Evolutionary conservation across 164 flowering plant species (phyloP), one percentile per base, ranked within the genome.

Genomic region (Amborella trichopoda): DNA sequence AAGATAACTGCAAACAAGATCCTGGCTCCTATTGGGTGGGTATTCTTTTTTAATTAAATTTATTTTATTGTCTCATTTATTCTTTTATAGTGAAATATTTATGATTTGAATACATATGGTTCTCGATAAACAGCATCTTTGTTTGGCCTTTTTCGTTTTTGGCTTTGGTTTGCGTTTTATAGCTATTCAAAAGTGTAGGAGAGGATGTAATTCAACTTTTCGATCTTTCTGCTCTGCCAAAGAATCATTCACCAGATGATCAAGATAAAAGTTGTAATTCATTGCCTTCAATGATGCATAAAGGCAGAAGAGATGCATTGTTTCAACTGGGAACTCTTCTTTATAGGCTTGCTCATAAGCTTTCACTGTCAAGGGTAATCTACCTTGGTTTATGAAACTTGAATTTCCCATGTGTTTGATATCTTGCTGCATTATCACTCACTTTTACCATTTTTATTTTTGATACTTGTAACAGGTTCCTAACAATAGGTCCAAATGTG

Each of bases 11-110:
- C 80, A 77, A 84, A 69, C 90, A 80, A 65, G 99, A 91, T 63
- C 99, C 99, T 56, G 96, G 96, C 42, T 90, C 95, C 61, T 91
- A 91, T 54, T 91, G 99, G 99, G 99, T 91, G 34, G 8, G 8
- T 30, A 11, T 30, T 30, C 9, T 11, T 30, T 30, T 30, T 59
- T 13, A 19, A 27, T 42, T 47, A 6, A 6, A 39, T 46, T 28
- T 40, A 4, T 58, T 18, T 60, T 17, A 25, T 10, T 42, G n/a
- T 40, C 19, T 24, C 19, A 23, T 30, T 13, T 37, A 36, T 22
- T 5, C 8, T 23, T 25, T 28, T 9, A 17, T 11, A 4, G 34
- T 30, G 34, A 8, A 6, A 30, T n/a, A n/a, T n/a, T n/a, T n/a
- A n/a, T n/a, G n/a, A n/a, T n/a, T n/a, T n/a, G n/a, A n/a, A n/a